phyloP scores from a whole-genome alignment of 1,139 yeast species.

The Debaryomyces coudertii region DNA sequence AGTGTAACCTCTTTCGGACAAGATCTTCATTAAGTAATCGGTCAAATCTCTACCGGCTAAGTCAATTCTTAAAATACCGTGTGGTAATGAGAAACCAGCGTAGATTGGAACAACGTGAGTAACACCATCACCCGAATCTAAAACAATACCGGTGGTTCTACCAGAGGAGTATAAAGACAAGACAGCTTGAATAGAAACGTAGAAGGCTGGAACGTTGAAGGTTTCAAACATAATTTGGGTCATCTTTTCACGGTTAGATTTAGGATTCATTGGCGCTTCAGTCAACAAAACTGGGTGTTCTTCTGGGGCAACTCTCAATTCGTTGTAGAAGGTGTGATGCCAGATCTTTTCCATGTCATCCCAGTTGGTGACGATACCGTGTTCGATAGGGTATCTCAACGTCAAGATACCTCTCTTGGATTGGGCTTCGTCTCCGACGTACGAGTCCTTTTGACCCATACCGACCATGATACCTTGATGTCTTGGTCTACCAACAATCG shows the following conservation, averaged over 20 bases:
- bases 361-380: constrained; percentile 99
- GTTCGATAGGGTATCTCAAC: constrained; percentile 98
- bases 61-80: constrained; percentile 98
- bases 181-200: constrained; percentile 98
- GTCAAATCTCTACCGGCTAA: constrained; percentile 99
- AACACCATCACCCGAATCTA: constrained; percentile 99
- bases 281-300: constrained; percentile 98
- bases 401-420: constrained; percentile 99
- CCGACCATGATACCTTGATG: constrained; percentile 99
- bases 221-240: constrained; percentile 98
- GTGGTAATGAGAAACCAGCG: constrained; percentile 99
- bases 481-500: constrained; percentile 99
- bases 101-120: constrained; percentile 99
- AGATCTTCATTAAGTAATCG: constrained; percentile 97
- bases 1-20: constrained; percentile 97
- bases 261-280: constrained; percentile 99
- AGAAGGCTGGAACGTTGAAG: constrained; percentile 98
- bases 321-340: constrained; percentile 98
- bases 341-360: constrained; percentile 99
- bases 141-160: constrained; percentile 99
- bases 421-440: constrained; percentile 99
- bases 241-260: constrained; percentile 99
- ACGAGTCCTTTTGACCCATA: constrained; percentile 99
- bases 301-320: constrained; percentile 97
- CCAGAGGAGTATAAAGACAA: constrained; percentile 98